Conservation (phyloP, 1,284 basidiomycete species). For the Ceratobasidium sp. region DNA sequence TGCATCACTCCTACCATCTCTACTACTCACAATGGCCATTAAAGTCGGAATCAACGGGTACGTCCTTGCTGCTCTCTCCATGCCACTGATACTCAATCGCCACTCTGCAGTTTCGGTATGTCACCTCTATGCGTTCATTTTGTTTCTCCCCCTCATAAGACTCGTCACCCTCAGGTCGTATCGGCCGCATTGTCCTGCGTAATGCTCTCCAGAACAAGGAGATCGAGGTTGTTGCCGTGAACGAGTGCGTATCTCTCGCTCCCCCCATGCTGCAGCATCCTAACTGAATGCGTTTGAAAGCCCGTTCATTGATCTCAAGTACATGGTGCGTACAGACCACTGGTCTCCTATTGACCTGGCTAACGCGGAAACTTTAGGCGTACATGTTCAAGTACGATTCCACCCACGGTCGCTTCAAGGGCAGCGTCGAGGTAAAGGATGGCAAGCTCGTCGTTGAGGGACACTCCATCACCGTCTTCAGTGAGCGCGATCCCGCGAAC, state of each 20-base stretch:
- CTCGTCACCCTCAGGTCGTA: slow-evolving; percentile 74
- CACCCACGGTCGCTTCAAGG: slow-evolving; percentile 96
- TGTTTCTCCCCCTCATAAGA: slow-evolving; percentile 14
- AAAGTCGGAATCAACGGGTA: slow-evolving; percentile 96
- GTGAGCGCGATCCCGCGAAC: slow-evolving; percentile 86
- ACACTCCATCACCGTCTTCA: slow-evolving; percentile 82
- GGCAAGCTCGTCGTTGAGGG: slow-evolving; percentile 92
- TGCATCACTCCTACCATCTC: slow-evolving; percentile 12
- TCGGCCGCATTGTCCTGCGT: slow-evolving; percentile 96
- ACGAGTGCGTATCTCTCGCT: slow-evolving; percentile 72
- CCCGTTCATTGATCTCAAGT: slow-evolving; percentile 95
- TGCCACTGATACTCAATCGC: slow-evolving; percentile 42
- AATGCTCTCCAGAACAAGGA: slow-evolving; percentile 86
- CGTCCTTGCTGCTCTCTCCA: slow-evolving; percentile 47
- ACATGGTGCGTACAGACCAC: slow-evolving; percentile 73
- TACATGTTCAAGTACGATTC: slow-evolving; percentile 99
- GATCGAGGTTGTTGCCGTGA: slow-evolving; percentile 86
- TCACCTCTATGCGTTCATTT: neutral
- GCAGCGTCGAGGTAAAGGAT: slow-evolving; percentile 83
- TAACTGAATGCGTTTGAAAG: slow-evolving; percentile 55
- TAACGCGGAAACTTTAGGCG: slow-evolving; percentile 62
- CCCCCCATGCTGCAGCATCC: slow-evolving; percentile 19
- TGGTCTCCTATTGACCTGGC: neutral
- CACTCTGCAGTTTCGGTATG: slow-evolving; percentile 73
- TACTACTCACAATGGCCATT: slow-evolving; percentile 60